These are phyloP conservation scores for Sporisorium scitamineum DNA, from an alignment of 1,284 basidiomycete genomes.

Conservation along the genomic window DNA sequence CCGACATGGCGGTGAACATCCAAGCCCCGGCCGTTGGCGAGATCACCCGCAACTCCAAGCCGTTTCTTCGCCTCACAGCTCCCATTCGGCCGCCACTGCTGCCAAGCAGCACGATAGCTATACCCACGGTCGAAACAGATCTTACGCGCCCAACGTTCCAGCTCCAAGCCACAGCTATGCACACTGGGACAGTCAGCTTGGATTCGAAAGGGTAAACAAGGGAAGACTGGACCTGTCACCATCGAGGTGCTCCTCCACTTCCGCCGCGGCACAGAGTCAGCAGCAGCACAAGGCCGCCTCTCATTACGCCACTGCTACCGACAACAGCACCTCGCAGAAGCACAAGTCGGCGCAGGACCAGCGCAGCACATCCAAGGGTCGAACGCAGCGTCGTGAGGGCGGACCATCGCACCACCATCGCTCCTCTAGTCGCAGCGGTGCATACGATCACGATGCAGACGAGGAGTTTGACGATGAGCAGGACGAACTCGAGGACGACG, in stretches of 20 bases:
- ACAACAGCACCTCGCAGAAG: conserved; percentile 17
- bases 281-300: conserved; percentile 15
- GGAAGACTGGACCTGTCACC: conserved; percentile 34
- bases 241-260: conserved; percentile 19
- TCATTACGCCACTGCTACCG: conserved; percentile 17
- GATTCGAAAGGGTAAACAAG: conserved; percentile 34
- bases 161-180: conserved; percentile 45
- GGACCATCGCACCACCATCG: conserved; percentile 24
- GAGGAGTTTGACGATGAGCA: conserved; percentile 57
- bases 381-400: conserved; percentile 23
- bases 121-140: conserved; percentile 23
- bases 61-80: conserved; percentile 38
- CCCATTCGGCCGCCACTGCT: conserved; percentile 19
- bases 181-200: conserved; percentile 49
- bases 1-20: conserved; percentile 30
- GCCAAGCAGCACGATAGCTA: conserved; percentile 36
- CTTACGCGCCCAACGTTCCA: conserved; percentile 42
- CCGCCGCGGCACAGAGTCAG: not conserved
- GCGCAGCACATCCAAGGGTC: conserved; percentile 35
- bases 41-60: conserved; percentile 23
- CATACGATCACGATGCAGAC: conserved; percentile 46
- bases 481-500: conserved; percentile 56
- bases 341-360: conserved; percentile 9
- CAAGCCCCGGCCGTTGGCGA: conserved; percentile 46
- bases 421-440: conserved; percentile 25